Base-by-base conservation (phyloP, 2,329 filamentous ascomycete species). In the Exophiala lecanii-corni region DNA sequence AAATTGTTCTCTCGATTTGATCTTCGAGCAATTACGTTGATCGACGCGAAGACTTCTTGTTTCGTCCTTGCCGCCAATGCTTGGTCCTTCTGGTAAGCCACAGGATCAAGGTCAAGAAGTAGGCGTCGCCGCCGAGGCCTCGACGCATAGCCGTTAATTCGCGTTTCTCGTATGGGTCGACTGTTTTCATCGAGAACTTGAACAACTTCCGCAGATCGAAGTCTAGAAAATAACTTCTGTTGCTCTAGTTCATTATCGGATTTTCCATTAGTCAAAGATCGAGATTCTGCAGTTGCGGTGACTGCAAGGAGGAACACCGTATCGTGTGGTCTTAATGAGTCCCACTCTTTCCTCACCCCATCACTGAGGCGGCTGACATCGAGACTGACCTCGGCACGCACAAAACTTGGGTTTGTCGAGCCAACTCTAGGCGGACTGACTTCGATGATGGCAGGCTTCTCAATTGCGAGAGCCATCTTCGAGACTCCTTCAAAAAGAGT, bases 1-100 rank as follows among this genome's bases (percentile, higher is more conserved):
- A 98, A 98, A 64, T 98, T 98, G 68, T 98, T 98, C 65, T 98
- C 92, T 47, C 89, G 76, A 19, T 86, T 83, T 60, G 80, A 83
- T 55, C 92, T 78, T 45, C 92, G 82, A 39, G 95, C 75, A 41
- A 98, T 71, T 30, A 97, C 68, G 59, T 98, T 98, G 58, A 98
- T 81, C 23, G 74, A 75, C 34, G 86, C 82, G 63, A 96, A 96
- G 3, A 94, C 72, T 57, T 94, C 84, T 1, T 78, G 71, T 56
- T 85, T 84, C n/a, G 82, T 84, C 46, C 75, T 71, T 7, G 76
- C 70, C 26, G 75, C 69, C 39, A 71, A 74, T 49, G 85, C 81
- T 53, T 80, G 81, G 64, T 98, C 92, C 39, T 75, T 71, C 55
- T 85, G 81, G 66, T 91, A 97, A 39, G 83, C 81, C 43, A 71